These are phyloP conservation scores for Mycena haematopus DNA, from an alignment of 768 basidiomycete genomes.

Conservation along the genomic window DNA sequence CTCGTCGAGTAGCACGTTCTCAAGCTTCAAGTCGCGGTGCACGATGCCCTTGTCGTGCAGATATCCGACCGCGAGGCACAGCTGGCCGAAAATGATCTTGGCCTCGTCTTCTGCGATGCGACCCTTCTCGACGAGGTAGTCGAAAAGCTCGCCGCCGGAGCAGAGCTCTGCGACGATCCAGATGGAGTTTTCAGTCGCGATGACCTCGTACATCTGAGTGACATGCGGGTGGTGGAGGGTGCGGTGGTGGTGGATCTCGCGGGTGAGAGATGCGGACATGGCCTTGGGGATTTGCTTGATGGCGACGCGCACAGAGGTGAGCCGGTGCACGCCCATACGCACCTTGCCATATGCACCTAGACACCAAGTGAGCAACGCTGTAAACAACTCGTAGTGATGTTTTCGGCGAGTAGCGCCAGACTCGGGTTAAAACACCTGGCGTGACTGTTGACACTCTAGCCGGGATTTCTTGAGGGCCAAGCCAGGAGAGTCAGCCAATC, in stretches of 20 bases:
- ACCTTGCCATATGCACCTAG: slow-evolving; percentile 96
- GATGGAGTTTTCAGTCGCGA: slow-evolving; percentile 93
- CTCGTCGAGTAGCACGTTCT: slow-evolving; percentile 93
- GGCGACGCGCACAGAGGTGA: slow-evolving; percentile 90
- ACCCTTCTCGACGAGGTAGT: slow-evolving; percentile 96
- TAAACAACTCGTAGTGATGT: neutral
- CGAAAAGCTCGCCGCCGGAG: slow-evolving; percentile 96
- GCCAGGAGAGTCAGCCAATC: neutral
- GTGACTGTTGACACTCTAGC: too few species aligned
- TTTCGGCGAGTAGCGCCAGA: too few species aligned
- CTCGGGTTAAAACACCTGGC: too few species aligned
- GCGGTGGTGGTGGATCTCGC: slow-evolving; percentile 98
- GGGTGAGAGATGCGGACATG: slow-evolving; percentile 88
- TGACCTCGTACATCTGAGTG: slow-evolving; percentile 96
- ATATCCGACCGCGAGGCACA: slow-evolving; percentile 92
- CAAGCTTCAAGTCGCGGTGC: slow-evolving; percentile 95
- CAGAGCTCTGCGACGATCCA: slow-evolving; percentile 99
- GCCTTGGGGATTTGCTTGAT: slow-evolving; percentile 98
- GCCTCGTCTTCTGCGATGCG: slow-evolving; percentile 86
- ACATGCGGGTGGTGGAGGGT: slow-evolving; percentile 95
- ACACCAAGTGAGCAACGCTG: slow-evolving; percentile 18
- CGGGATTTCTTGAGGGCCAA: too few species aligned
- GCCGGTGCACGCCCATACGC: slow-evolving; percentile 90
- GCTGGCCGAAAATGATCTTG: slow-evolving; percentile 90
- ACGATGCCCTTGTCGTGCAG: slow-evolving; percentile 93